Percentiles rank a stretch among this genome's conserved stretches.
Evolutionary conservation across 2,329 filamentous ascomycete species (phyloP).

Genomic region (Monosporascus ibericus): DNA sequence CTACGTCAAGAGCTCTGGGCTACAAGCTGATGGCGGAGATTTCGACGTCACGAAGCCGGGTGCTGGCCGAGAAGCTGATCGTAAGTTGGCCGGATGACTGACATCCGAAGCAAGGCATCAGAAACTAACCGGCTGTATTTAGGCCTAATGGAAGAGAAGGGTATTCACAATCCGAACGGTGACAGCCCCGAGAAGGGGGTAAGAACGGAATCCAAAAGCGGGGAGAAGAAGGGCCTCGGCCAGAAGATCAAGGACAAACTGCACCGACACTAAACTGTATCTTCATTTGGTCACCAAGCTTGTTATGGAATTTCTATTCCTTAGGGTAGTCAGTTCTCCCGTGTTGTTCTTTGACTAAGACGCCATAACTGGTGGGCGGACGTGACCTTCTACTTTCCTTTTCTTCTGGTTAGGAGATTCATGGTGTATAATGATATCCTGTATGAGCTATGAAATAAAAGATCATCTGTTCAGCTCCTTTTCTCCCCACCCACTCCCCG

Average conservation of each 20-base stretch:
- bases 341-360: too few species aligned
- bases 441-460: too few species aligned
- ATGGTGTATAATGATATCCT: too few species aligned
- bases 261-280: slow-evolving; percentile 37
- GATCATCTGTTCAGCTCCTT: too few species aligned
- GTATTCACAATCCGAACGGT: slow-evolving; percentile 29
- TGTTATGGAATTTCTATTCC: not conserved
- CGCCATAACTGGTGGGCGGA: too few species aligned
- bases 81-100: slow-evolving; percentile 34
- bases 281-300: not conserved
- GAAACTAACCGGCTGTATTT: slow-evolving; percentile 10
- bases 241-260: slow-evolving; percentile 67
- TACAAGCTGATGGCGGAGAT: slow-evolving; percentile 59
- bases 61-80: slow-evolving; percentile 60
- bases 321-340: too few species aligned
- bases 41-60: slow-evolving; percentile 60
- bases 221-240: slow-evolving; percentile 47
- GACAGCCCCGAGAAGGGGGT: slow-evolving; percentile 16
- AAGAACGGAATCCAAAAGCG: slow-evolving; percentile 14
- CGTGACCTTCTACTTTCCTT: too few species aligned
- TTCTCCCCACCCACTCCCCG: too few species aligned
- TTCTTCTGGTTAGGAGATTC: too few species aligned
- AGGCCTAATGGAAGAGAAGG: slow-evolving; percentile 50
- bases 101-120: too few species aligned
- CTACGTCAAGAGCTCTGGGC: slow-evolving; percentile 51